These are phyloP conservation scores for Rhodotorula sp. DNA, from an alignment of 1,284 basidiomycete species.

Conservation along the genomic window DNA sequence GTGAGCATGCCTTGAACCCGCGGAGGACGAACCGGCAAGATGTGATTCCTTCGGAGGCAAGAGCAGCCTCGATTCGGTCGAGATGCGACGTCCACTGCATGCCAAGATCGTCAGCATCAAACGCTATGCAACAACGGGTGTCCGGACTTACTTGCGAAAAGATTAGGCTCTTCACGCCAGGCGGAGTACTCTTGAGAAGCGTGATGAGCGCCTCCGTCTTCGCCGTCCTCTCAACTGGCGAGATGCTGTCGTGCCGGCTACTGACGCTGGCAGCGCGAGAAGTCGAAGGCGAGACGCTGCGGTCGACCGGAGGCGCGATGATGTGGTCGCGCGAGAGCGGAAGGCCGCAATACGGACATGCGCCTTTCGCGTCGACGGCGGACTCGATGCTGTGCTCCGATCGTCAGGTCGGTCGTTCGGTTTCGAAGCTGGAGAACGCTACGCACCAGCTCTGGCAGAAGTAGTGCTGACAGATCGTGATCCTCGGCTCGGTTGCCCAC, in stretches of 20 bases:
- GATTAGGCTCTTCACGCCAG: conserved; percentile 40
- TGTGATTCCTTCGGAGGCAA: conserved; percentile 26
- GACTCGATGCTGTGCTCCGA: conserved; percentile 23
- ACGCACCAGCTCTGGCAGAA: conserved; percentile 38
- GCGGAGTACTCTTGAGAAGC: conserved; percentile 28
- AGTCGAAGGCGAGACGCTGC: conserved; percentile 5
- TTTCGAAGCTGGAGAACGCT: too few relatives aligned
- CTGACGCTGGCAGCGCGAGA: conserved; percentile 14
- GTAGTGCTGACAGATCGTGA: conserved; percentile 36
- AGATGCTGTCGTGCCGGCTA: conserved; percentile 4
- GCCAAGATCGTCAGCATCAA: not conserved
- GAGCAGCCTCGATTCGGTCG: conserved; percentile 37
- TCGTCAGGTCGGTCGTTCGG: not conserved
- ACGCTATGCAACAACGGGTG: accelerated
- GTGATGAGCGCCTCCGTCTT: conserved; percentile 33
- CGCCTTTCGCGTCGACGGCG: conserved; percentile 8
- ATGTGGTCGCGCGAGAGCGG: conserved; percentile 19
- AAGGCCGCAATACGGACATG: conserved; percentile 22
- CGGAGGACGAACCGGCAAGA: conserved; percentile 29
- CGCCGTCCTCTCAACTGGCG: conserved; percentile 16
- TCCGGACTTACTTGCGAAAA: conserved; percentile 38
- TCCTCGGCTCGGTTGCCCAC: conserved; percentile 27
- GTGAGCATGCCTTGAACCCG: not conserved
- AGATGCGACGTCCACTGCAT: conserved; percentile 43
- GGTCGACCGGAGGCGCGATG: conserved; percentile 12